Evolutionary conservation across 306 rosid genomes (phyloP).

Genomic region (Vigna hirtella): DNA sequence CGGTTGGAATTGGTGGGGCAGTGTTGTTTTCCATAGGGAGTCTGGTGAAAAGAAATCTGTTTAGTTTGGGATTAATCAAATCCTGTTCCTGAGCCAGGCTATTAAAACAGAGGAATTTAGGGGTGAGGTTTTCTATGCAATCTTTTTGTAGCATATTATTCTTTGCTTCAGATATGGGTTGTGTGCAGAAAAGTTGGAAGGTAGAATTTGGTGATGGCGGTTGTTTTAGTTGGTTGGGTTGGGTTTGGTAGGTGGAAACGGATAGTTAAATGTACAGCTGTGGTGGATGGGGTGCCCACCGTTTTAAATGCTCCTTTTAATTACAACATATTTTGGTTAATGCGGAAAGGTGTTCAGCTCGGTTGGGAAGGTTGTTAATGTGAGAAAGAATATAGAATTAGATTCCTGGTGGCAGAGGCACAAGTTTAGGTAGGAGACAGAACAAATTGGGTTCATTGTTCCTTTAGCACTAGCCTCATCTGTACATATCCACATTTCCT

Average conservation of each 20-base stretch:
- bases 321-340: conserved; percentile 27
- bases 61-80: conserved; percentile 81
- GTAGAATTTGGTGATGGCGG: conserved; percentile 59
- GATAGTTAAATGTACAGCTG: conserved; percentile 38
- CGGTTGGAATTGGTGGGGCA: conserved; percentile 85
- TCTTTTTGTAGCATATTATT: conserved; percentile 50
- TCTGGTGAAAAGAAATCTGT: conserved; percentile 86
- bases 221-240: conserved; percentile 56
- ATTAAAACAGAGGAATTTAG: conserved; percentile 11
- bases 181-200: conserved; percentile 64
- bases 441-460: conserved; percentile 48
- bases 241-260: conserved; percentile 65
- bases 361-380: conserved; percentile 42
- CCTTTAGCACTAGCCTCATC: conserved; percentile 40
- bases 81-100: conserved; percentile 63
- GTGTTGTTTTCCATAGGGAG: conserved; percentile 85
- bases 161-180: conserved; percentile 69
- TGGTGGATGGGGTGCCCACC: conserved; percentile 38
- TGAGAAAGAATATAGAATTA: conserved; percentile 29
- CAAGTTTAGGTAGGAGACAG: conserved; percentile 41
- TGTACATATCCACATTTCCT: conserved; percentile 52
- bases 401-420: conserved; percentile 39
- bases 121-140: conserved; percentile 38
- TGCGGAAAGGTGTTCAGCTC: conserved; percentile 28
- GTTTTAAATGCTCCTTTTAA: conserved; percentile 52